Conservation (phyloP, 1,284 basidiomycete species). For the Ceratobasidium sp. region DNA sequence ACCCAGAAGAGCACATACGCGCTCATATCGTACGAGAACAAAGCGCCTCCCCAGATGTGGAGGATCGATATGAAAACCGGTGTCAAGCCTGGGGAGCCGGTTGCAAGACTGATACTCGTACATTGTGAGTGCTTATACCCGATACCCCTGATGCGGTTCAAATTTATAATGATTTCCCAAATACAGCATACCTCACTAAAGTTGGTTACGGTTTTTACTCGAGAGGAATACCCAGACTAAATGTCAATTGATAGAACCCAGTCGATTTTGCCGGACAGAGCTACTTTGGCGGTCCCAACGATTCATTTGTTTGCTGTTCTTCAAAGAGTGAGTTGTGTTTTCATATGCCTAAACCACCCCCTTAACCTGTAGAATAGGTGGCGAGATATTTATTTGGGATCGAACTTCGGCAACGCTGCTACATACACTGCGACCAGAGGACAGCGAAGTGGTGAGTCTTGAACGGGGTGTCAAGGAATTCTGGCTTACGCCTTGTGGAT, state of each 20-base stretch:
- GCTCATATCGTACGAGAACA: slow-evolving; percentile 77
- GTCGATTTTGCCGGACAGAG: slow-evolving; percentile 82
- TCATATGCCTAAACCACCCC: slow-evolving; percentile 22
- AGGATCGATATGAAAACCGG: slow-evolving; percentile 71
- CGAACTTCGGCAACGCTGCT: slow-evolving; percentile 67
- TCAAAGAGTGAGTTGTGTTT: slow-evolving; percentile 66
- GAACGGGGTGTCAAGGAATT: slow-evolving; percentile 51
- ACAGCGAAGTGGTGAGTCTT: slow-evolving; percentile 20
- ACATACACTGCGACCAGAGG: slow-evolving; percentile 43
- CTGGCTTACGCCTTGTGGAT: slow-evolving; percentile 64
- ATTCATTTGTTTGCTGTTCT: slow-evolving; percentile 78
- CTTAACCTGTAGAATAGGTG: slow-evolving; percentile 59
- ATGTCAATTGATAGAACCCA: slow-evolving; percentile 50
- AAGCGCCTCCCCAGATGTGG: slow-evolving; percentile 82
- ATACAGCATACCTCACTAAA: slow-evolving; percentile 30
- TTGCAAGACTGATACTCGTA: slow-evolving; percentile 16
- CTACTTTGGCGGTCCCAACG: slow-evolving; percentile 78
- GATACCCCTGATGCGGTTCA: not conserved
- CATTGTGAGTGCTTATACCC: slow-evolving; percentile 4
- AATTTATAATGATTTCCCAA: not conserved
- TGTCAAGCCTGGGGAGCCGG: not conserved
- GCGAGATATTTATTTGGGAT: slow-evolving; percentile 87
- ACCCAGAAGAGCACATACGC: slow-evolving; percentile 58
- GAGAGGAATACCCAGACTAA: not conserved
- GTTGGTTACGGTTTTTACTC: not conserved